Percentiles rank a stretch among this genome's conserved stretches.
Conservation (phyloP, 2,329 filamentous ascomycete genomes). For the Periconia sp. region DNA sequence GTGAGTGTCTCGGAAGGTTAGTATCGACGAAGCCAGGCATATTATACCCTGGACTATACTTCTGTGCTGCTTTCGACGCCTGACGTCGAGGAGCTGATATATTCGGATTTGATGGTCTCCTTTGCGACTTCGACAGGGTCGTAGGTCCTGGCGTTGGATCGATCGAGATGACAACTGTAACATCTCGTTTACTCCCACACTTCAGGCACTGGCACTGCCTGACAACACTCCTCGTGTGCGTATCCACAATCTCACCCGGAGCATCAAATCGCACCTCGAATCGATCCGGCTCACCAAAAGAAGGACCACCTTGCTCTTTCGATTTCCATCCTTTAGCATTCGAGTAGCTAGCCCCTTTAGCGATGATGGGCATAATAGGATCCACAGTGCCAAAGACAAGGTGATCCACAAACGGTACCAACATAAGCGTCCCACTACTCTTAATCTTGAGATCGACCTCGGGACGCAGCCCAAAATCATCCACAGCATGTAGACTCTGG, state of each 20-base stretch:
- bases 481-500: constrained; percentile 32
- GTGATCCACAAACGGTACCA: constrained; percentile 43
- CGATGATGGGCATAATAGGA: constrained; percentile 41
- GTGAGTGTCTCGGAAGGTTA: constrained; percentile 24
- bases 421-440: constrained; percentile 38
- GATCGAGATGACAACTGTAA: constrained; percentile 39
- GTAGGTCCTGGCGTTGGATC: constrained; percentile 34
- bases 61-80: constrained; percentile 24
- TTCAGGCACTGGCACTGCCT: constrained; percentile 44
- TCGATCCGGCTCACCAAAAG: constrained; percentile 35
- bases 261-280: constrained; percentile 45
- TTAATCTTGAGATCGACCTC: constrained; percentile 41
- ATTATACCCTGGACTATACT: constrained; percentile 33
- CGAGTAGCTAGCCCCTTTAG: constrained; percentile 37
- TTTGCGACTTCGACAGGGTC: constrained; percentile 5
- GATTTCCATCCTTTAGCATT: constrained; percentile 26
- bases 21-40: constrained; percentile 27
- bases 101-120: constrained; percentile 20
- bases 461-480: constrained; percentile 36
- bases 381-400: constrained; percentile 39
- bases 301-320: constrained; percentile 8
- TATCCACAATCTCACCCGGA: constrained; percentile 33
- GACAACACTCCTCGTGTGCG: constrained; percentile 37
- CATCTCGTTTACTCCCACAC: constrained; percentile 42
- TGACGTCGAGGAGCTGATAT: constrained; percentile 17